Percentiles rank a stretch among this genome's conserved stretches.
phyloP scores from a whole-genome alignment of 2,329 filamentous ascomycete species.

The Penicillium oxalicum region DNA sequence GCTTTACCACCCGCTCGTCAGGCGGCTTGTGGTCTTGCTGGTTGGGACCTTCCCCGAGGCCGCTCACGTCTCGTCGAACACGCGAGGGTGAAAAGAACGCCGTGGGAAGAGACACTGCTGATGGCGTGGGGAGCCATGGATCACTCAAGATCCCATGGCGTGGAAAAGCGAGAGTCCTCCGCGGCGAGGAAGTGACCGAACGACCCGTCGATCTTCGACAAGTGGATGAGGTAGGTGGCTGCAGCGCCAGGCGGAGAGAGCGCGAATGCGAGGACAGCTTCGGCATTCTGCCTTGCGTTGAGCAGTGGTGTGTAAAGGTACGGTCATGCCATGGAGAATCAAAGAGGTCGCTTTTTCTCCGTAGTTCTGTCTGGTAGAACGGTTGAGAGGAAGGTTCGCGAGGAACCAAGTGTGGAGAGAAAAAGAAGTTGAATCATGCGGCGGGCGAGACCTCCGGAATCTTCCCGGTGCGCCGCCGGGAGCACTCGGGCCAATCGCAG shows the following conservation, averaged over 20 bases:
- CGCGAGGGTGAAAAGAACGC: conserved; percentile 25
- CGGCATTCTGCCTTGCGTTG: conserved; percentile 24
- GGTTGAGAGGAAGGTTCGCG: too few species aligned
- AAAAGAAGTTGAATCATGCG: too few species aligned
- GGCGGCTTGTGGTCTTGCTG: conserved; percentile 44
- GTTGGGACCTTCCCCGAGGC: conserved; percentile 13
- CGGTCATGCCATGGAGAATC: conserved; percentile 14
- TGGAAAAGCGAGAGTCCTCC: conserved; percentile 31
- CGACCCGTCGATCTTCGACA: conserved; percentile 11
- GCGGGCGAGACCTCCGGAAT: too few species aligned
- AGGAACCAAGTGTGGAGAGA: too few species aligned
- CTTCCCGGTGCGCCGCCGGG: too few species aligned
- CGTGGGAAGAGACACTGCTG: conserved; percentile 10
- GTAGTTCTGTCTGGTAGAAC: too few species aligned
- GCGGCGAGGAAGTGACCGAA: conserved; percentile 24
- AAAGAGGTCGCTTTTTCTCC: too few species aligned
- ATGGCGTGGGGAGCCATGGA: conserved; percentile 27
- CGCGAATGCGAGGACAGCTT: conserved; percentile 19
- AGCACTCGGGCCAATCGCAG: background rate
- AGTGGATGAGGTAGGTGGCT: background rate
- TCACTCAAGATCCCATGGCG: conserved; percentile 33
- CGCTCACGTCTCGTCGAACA: conserved; percentile 18
- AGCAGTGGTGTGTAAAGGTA: background rate
- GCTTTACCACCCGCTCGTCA: conserved; percentile 55
- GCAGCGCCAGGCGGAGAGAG: conserved; percentile 8